A percentile compares a stretch with the other conserved stretches of the same genome.
Conservation (phyloP, 768 basidiomycete genomes). For the Sporobolomyces phaffii region DNA sequence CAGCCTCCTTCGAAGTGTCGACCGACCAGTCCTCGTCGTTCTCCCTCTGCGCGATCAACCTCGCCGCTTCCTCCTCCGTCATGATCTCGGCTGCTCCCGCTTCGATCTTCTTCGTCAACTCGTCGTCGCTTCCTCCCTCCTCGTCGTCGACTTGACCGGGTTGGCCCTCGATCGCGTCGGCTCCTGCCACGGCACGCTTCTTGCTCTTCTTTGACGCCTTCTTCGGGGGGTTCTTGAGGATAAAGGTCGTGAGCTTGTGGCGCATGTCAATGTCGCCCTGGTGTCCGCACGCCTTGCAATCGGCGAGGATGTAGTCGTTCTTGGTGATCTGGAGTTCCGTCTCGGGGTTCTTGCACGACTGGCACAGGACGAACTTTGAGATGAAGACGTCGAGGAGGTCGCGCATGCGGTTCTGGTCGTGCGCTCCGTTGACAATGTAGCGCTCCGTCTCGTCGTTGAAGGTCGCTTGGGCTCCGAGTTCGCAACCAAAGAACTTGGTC, state of each 20-base stretch:
- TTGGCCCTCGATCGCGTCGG: constrained; percentile 40
- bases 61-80: constrained; percentile 42
- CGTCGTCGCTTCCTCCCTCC: constrained; percentile 59
- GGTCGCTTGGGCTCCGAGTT: constrained; percentile 94
- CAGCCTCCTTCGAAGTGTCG: constrained; percentile 84
- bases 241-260: constrained; percentile 92
- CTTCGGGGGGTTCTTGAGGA: constrained; percentile 90
- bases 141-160: constrained; percentile 52
- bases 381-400: constrained; percentile 96
- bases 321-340: constrained; percentile 90
- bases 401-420: constrained; percentile 80
- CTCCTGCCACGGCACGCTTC: constrained; percentile 41
- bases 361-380: constrained; percentile 96
- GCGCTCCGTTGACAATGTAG: constrained; percentile 97
- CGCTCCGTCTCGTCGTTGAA: constrained; percentile 94
- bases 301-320: constrained; percentile 79
- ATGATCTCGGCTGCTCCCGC: constrained; percentile 71
- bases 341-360: constrained; percentile 97
- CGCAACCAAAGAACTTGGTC: constrained; percentile 98
- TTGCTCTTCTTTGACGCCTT: constrained; percentile 54
- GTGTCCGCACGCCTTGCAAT: constrained; percentile 98
- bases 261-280: constrained; percentile 89
- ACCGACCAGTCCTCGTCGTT: constrained; percentile 79
- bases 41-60: constrained; percentile 53
- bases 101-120: constrained; percentile 82